phyloP scores from a whole-genome alignment of 352 stramenopile genomes.

The Phytophthora sansomeana region DNA sequence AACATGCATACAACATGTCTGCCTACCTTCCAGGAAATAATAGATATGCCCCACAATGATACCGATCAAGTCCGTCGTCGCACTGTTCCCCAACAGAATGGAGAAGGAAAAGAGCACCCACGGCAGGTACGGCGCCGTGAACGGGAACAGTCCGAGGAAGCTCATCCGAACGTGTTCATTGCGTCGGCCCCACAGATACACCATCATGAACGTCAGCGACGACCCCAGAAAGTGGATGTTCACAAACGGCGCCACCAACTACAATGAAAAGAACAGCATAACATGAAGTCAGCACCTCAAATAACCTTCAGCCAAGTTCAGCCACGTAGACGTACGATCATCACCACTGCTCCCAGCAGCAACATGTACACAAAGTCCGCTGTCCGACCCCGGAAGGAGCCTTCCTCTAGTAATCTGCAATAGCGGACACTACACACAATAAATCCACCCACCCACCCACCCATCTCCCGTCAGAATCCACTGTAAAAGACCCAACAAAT shows the following conservation, averaged over 20 bases:
- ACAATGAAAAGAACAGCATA: constrained; percentile 15
- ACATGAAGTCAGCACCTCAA: constrained; percentile 1
- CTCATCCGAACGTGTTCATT: constrained; percentile 98
- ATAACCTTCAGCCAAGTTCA: background rate
- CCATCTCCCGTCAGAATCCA: constrained; percentile 8
- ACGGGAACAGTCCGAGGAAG: constrained; percentile 98
- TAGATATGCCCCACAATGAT: constrained; percentile 99
- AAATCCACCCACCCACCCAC: background rate
- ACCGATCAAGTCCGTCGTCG: constrained; percentile 98
- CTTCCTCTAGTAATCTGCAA: constrained; percentile 97
- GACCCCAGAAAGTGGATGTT: constrained; percentile 98
- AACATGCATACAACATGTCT: background rate
- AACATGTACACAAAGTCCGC: constrained; percentile 99
- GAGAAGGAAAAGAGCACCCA: constrained; percentile 98
- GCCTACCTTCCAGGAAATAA: constrained; percentile 97
- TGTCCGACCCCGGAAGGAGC: constrained; percentile 97
- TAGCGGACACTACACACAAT: constrained; percentile 86
- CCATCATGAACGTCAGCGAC: constrained; percentile 99
- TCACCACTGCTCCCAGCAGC: constrained; percentile 94
- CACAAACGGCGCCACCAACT: constrained; percentile 96
- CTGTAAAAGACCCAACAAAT: background rate
- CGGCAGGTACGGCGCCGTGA: constrained; percentile 98
- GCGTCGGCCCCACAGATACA: constrained; percentile 98
- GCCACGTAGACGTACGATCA: constrained; percentile 82
- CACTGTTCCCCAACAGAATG: constrained; percentile 94